Evolutionary conservation across 2,329 filamentous ascomycete genomes (phyloP), one percentile per base, ranked within the genome.

Genomic region (Aspergillus cejpii): DNA sequence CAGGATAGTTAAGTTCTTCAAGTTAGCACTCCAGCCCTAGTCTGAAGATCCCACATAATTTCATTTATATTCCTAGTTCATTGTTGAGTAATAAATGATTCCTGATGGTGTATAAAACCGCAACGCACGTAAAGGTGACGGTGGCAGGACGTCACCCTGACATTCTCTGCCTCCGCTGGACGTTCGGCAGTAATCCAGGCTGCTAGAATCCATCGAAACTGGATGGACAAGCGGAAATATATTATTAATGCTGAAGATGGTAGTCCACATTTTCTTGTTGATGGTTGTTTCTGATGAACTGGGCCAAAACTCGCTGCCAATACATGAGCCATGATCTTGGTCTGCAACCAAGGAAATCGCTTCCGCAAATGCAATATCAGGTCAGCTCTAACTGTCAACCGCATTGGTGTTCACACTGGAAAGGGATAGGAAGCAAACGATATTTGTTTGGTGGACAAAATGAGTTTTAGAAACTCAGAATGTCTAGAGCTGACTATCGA

Each of bases 81-180:
- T 11, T 12, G 15, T 14, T 17, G 26, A 19, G 14, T 26, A 39
- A 23, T 27, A 38, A 41, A 23, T 45, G 37, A 12, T 43, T 36
- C 6, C 26, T 20, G 24, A 28, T 26, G 26, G 12, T 29, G 24
- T 17, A 5, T 6, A 36, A n/a, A 12, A 17, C 23, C 20, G 15
- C 21, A 19, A 15, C 21, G 15, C 31, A 47, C 44, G 44, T 47
- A 34, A 48, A 38, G 15, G 33, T 48, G 45, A 49, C 47, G 39
- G 37, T 20, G 40, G 5, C 23, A 10, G 43, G 37, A 43, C 46
- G 46, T 49, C 46, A 49, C 46, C 14, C 31, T 45, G 43, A 37
- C 39, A 43, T 38, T n/a, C n/a, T 20, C 12, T 26, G 19, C 14
- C 20, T 20, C 29, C 14, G 43, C 43, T 49, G 11, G 37, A 29